phyloP scores from a whole-genome alignment of 306 rosid species.

The Castanopsis chinensis region DNA sequence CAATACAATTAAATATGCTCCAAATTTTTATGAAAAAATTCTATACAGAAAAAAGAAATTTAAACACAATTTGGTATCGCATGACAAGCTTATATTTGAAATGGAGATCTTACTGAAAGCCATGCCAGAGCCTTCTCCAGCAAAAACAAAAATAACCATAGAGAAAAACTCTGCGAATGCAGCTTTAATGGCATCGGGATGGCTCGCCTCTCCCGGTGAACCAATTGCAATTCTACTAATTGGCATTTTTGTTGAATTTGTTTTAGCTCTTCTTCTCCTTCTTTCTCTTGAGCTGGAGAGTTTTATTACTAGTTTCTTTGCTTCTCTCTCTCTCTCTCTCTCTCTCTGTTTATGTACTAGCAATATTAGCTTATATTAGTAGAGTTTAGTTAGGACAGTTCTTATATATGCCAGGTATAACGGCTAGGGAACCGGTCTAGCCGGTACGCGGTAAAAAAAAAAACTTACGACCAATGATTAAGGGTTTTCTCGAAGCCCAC shows the following conservation, averaged over 20 bases:
- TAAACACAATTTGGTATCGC: too few species aligned
- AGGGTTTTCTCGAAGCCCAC: constrained; percentile 9
- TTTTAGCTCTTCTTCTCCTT: neutral
- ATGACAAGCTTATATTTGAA: neutral
- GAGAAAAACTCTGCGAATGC: constrained; percentile 77
- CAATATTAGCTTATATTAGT: neutral
- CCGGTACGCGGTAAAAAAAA: constrained; percentile 19
- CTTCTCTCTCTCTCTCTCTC: neutral
- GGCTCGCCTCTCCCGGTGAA: constrained; percentile 66
- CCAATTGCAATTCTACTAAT: constrained; percentile 60
- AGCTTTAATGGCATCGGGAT: constrained; percentile 71
- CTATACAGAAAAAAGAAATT: too few species aligned
- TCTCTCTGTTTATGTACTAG: too few species aligned
- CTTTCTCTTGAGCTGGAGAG: neutral
- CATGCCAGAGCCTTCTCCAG: constrained; percentile 86
- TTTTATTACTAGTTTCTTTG: constrained; percentile 10
- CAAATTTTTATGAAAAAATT: too few species aligned
- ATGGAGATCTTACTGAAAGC: constrained; percentile 49
- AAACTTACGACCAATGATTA: neutral
- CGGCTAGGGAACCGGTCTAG: constrained; percentile 44
- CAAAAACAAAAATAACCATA: constrained; percentile 73
- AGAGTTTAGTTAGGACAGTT: neutral
- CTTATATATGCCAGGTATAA: constrained; percentile 31
- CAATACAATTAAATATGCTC: too few species aligned
- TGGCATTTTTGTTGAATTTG: constrained; percentile 38